Evolutionary conservation across 177 flowering plant species (phyloP).

Genomic region (Telopea speciosissima): DNA sequence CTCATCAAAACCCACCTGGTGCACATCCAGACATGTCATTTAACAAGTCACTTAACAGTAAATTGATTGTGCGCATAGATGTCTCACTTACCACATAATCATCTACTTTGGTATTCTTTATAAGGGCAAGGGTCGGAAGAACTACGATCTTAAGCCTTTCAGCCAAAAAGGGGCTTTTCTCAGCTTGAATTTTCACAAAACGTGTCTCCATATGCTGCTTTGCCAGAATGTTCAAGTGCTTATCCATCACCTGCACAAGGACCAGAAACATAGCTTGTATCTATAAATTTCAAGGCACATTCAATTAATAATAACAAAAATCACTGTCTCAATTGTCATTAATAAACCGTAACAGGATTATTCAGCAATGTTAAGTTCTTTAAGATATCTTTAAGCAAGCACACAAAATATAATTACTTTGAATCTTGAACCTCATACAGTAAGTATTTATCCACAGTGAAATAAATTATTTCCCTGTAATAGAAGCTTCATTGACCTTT

Average conservation of each 20-base stretch:
- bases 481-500: neutral
- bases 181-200: conserved; percentile 84
- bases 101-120: conserved; percentile 92
- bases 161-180: conserved; percentile 86
- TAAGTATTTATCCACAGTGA: neutral
- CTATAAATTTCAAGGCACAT: neutral
- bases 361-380: neutral
- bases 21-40: neutral
- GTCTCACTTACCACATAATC: conserved; percentile 74
- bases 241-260: conserved; percentile 81
- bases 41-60: neutral
- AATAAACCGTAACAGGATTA: neutral
- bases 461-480: neutral
- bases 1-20: conserved; percentile 88
- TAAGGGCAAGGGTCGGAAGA: conserved; percentile 90
- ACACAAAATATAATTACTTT: neutral
- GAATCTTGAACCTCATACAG: neutral
- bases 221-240: conserved; percentile 72
- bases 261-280: neutral
- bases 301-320: neutral
- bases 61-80: neutral
- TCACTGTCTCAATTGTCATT: neutral
- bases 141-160: conserved; percentile 89
- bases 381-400: neutral
- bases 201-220: conserved; percentile 93